phyloP scores from a whole-genome alignment of 2,329 filamentous ascomycete genomes.

The Pseudogymnoascus sp. region DNA sequence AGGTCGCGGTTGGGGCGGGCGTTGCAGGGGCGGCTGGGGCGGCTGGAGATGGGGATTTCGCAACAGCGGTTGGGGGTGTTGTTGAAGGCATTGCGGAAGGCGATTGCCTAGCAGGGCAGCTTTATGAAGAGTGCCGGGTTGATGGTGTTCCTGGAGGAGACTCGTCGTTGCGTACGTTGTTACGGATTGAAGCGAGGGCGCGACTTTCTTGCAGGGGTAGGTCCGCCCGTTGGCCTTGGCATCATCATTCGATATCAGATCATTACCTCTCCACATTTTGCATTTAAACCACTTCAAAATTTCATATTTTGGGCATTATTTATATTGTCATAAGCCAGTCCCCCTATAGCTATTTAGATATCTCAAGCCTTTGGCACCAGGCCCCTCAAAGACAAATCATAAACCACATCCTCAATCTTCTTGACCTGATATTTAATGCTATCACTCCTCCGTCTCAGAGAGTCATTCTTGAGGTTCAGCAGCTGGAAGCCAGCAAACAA shows the following conservation, averaged over 20 bases:
- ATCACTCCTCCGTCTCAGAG: constrained; percentile 77
- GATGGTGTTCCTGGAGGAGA: neutral
- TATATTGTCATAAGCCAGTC: neutral
- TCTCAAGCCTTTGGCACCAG: constrained; percentile 47
- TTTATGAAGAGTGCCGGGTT: neutral
- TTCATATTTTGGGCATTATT: neutral
- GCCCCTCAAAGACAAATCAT: constrained; percentile 83
- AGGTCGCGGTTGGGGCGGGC: neutral
- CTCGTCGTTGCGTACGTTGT: neutral
- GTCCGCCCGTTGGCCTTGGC: neutral
- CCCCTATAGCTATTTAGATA: neutral
- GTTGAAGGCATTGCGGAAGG: neutral
- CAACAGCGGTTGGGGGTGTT: neutral
- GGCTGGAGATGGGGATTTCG: neutral
- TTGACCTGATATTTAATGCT: constrained; percentile 96
- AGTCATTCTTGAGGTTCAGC: constrained; percentile 94
- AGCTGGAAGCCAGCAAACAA: constrained; percentile 94
- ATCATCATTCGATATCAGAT: constrained; percentile 7
- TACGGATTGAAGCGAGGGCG: constrained; percentile 3
- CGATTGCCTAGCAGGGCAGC: neutral
- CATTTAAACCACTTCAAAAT: neutral
- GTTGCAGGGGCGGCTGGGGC: neutral
- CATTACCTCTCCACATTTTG: neutral
- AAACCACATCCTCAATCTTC: constrained; percentile 96
- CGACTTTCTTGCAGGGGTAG: constrained; percentile 4